Base-by-base conservation (phyloP, 2,329 filamentous ascomycete genomes). In the Fusarium caatingaense region DNA sequence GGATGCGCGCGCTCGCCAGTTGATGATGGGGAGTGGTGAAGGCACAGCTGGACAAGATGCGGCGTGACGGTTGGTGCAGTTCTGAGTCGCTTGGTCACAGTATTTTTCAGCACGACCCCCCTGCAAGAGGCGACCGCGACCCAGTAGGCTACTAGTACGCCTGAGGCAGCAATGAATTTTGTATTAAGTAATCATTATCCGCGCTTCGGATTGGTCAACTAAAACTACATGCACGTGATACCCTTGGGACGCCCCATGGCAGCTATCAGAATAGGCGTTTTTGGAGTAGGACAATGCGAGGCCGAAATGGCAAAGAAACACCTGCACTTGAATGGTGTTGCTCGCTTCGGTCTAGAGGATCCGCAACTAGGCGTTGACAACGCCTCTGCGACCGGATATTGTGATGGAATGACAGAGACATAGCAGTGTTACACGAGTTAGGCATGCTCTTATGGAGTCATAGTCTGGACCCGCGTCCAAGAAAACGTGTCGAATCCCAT, bases 1-100 rank as follows among this genome's bases (percentile, higher is more conserved):
- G 81, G 85, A 88, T 88, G 86, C 86, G 86, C 85, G 86, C 84
- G 79, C 82, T 85, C 80, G 81, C 82, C 81, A 76, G 76, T 80
- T 81, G 80, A 83, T 83, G 81, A 84, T 83, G 81, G 80, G 83
- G 83, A 84, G 79, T 83, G 82, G 83, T 84, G 83, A 84, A 83
- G 82, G 83, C 82, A 83, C 82, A 82, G 80, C 78, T 75, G 81
- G 72, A 80, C 81, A 83, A 83, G 82, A 83, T 84, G 82, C 80
- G 79, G 80, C 80, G 81, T 82, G 81, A 83, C 80, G 80, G 81
- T 78, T 80, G 79, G 81, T 83, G 82, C 82, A 71, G 81, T 79
- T 75, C 71, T 74, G 75, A 73, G 77, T 73, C 74, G 73, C 72
- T 68, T 64, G 66, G 64, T 76, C 78, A 78, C 77, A 69, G 82